phyloP scores from a whole-genome alignment of 345 rosid species.

The Cochlearia excelsa region DNA sequence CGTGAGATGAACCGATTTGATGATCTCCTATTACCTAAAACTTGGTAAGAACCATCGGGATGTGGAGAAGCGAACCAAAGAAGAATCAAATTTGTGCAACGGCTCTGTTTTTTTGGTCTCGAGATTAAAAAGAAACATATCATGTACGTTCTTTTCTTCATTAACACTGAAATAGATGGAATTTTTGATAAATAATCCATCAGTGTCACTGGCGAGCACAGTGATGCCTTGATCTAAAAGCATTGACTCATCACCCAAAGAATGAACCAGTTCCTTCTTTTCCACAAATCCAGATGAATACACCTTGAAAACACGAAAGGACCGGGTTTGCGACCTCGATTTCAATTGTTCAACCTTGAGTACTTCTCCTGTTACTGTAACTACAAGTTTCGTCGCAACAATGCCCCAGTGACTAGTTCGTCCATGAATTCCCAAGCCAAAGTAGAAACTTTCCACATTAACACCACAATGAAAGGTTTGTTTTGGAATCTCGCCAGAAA shows the following conservation, averaged over 20 bases:
- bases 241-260: not conserved
- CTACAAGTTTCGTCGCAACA: not conserved
- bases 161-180: not conserved
- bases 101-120: not conserved
- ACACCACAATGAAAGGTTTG: not conserved
- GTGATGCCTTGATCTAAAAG: not conserved
- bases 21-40: too few species aligned
- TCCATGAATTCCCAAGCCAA: not conserved
- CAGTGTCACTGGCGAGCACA: not conserved
- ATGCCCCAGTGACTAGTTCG: too few species aligned
- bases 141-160: too few species aligned
- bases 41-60: not conserved
- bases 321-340: not conserved
- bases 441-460: not conserved
- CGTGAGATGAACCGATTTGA: too few species aligned
- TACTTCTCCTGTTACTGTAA: not conserved
- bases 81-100: not conserved
- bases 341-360: not conserved
- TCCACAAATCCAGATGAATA: not conserved
- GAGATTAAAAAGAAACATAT: not conserved
- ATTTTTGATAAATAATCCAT: not conserved
- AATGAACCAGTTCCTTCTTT: not conserved
- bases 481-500: not conserved
- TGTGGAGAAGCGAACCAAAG: not conserved
- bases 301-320: not conserved